Base-by-base conservation (phyloP, 768 basidiomycete genomes). In the Pholiota conissans region DNA sequence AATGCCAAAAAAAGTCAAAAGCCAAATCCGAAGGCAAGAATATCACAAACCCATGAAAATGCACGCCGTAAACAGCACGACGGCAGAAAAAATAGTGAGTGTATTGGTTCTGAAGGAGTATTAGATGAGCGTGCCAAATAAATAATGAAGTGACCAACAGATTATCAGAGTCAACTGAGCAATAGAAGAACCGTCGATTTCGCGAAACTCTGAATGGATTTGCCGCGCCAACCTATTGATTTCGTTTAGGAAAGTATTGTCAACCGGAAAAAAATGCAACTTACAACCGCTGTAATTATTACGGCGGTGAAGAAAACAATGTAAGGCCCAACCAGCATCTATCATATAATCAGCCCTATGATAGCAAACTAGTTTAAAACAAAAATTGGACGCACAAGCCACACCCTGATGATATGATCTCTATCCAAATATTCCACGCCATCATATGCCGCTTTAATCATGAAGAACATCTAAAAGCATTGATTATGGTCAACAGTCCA, bases 151-250 rank as follows among this genome's bases (percentile, higher is more conserved):
- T 1, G 18, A 64, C 75, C 60, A 61, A 80, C 79, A 81, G 62
- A 6, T 67, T 55, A 2, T 61, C 29, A 9, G 65, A 72, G 13
- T 77, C 59, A 6, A 82, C 70, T 3, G 80, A 82, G 60, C 81
- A 83, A 63, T 82, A 82, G 62, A 83, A 81, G 59, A 79, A 80
- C 5, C 80, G 77, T 26, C 80, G 74, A 61, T 69, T 72, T n/a
- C 80, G 77, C 20, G 77, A 77, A 14, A 82, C 71, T 0, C 62
- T 66, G 1, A 52, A 49, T 10, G 76, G 75, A 49, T 77, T 64
- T 8, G 56, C 62, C 0, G 74, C 71, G 1, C 79, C 79, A 53
- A 79, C 64, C 77, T 81, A 50, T 14, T n/a, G 14, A 13, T 4
- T 7, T 27, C n/a, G 30, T n/a, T 20, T 39, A 47, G 30, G 10